A percentile compares a stretch with the other conserved stretches of the same genome.
These are phyloP conservation scores for Sicyos baderoa DNA, from an alignment of 306 rosid species.

Conservation along the genomic window DNA sequence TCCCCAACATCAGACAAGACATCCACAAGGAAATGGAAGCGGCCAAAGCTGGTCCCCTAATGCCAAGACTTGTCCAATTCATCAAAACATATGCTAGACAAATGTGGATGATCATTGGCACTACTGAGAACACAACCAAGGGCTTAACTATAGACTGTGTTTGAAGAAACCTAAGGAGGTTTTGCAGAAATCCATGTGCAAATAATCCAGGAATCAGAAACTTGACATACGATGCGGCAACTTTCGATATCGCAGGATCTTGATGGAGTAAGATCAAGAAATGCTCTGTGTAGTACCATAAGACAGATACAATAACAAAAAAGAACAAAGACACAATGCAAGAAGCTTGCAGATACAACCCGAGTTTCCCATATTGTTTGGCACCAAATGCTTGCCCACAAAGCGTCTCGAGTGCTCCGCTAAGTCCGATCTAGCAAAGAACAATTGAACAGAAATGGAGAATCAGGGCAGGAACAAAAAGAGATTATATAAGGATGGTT, in stretches of 20 bases:
- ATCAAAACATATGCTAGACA: slow-evolving; percentile 46
- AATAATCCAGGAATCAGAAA: slow-evolving; percentile 55
- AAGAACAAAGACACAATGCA: slow-evolving; percentile 50
- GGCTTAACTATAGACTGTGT: slow-evolving; percentile 60
- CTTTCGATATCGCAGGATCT: slow-evolving; percentile 41
- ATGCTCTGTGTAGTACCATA: slow-evolving; percentile 51
- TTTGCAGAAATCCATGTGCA: slow-evolving; percentile 57
- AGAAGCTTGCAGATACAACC: slow-evolving; percentile 71
- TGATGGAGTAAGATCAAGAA: slow-evolving; percentile 57
- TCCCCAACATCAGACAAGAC: slow-evolving; percentile 31
- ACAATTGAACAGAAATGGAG: not conserved
- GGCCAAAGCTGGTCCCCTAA: slow-evolving; percentile 57
- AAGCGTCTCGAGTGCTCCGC: slow-evolving; percentile 77
- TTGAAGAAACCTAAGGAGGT: slow-evolving; percentile 63
- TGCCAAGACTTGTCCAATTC: slow-evolving; percentile 36
- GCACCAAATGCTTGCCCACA: slow-evolving; percentile 87
- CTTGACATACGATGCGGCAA: slow-evolving; percentile 50
- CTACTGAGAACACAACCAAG: slow-evolving; percentile 39
- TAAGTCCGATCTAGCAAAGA: slow-evolving; percentile 47
- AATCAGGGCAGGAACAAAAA: not conserved
- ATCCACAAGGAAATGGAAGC: slow-evolving; percentile 55
- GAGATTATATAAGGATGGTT: not conserved
- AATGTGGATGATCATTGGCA: slow-evolving; percentile 40
- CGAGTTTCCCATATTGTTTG: slow-evolving; percentile 42
- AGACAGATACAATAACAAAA: slow-evolving; percentile 35